A percentile compares a stretch with the other conserved stretches of the same genome.
Conservation (phyloP, 345 rosid species). For the Moringa oleifera region DNA sequence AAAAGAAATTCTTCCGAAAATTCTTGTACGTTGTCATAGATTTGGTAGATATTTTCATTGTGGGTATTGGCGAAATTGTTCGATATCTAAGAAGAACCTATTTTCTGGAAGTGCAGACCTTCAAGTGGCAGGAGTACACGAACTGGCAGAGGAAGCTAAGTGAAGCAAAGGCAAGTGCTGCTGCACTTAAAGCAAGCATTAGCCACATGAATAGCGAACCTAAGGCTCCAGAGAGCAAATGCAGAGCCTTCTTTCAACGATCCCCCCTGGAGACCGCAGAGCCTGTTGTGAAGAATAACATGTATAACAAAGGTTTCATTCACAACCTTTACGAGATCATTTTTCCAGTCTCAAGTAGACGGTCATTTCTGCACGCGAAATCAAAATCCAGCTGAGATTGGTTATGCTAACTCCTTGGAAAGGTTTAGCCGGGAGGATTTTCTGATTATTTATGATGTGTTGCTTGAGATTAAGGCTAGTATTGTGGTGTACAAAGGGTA, state of each 20-base stretch:
- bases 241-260: constrained; percentile 51
- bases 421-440: no score
- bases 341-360: constrained; percentile 55
- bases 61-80: neutral
- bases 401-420: neutral
- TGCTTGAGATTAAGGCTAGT: no score
- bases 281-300: constrained; percentile 38
- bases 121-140: constrained; percentile 90
- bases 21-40: no score
- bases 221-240: constrained; percentile 46
- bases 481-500: no score
- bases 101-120: constrained; percentile 40
- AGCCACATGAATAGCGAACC: constrained; percentile 33
- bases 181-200: constrained; percentile 56
- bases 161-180: constrained; percentile 66
- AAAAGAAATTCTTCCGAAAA: no score
- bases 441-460: no score
- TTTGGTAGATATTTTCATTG: neutral
- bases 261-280: constrained; percentile 43
- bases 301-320: constrained; percentile 56
- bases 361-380: constrained; percentile 34
- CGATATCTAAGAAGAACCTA: neutral
- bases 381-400: constrained; percentile 26
- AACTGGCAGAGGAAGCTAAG: constrained; percentile 69
- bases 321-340: constrained; percentile 56